Evolutionary conservation across 139 green algal genomes (phyloP), one percentile per base, ranked within the genome.

Genomic region (Pedinophyceae sp.): DNA sequence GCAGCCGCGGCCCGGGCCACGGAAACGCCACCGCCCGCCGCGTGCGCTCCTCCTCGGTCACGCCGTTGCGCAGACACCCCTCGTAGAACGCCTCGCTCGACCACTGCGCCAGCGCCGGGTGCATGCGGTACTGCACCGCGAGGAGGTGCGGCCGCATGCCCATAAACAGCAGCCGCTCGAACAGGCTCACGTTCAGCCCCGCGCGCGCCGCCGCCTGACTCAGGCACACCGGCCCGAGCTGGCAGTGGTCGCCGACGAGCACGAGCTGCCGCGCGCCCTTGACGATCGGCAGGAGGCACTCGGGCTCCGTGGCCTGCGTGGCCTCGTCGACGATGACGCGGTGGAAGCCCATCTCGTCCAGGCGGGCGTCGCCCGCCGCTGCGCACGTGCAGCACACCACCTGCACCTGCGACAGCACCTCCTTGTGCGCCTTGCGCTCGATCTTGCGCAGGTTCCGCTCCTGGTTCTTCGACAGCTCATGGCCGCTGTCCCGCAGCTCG

Each of bases 101-200:
- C 69, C 96, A 98, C 66, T 95, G 79, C 27, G 73, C 88, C 25
- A 98, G 71, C 57, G 71, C 83, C 26, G 90, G 90, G 73, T 98
- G 90, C 90, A 98, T 98, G 65, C 90, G 82, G 69, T 98, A 98
- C 67, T 97, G 88, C 22, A 95, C 82, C 67, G 73, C n/a, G n/a
- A n/a, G n/a, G n/a, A n/a, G n/a, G n/a, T n/a, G n/a, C n/a, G n/a
- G n/a, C n/a, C n/a, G n/a, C 30, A 93, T 72, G 3, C 90, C 90
- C 47, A 95, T 75, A 57, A 89, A 69, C 27, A 94, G 78, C 25
- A 96, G 76, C 28, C 90, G 69, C 76, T 98, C 90, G 67, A 98
- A 97, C 30, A 98, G 66, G 5, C 71, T 87, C 69, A 94, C 81
- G 48, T 57, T 72, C 18, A 98, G 83, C 2, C 90, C 90, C 6